These are phyloP conservation scores for Tylopilus plumbeoviolaceoides DNA, from an alignment of 768 basidiomycete genomes.

Conservation along the genomic window DNA sequence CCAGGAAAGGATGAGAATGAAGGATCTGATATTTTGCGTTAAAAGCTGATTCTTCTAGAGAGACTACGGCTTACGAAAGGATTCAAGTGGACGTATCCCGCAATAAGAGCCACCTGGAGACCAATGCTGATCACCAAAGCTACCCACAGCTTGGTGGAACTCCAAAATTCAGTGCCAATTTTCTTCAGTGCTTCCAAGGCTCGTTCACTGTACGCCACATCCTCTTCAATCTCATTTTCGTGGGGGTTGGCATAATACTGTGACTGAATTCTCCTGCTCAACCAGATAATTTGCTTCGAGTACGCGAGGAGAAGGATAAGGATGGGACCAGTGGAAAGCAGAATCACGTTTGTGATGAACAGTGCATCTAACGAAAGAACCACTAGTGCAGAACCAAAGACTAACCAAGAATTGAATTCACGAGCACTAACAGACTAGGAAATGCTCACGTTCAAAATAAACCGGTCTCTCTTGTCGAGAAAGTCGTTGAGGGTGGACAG, in stretches of 20 bases:
- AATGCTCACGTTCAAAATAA: conserved; percentile 68
- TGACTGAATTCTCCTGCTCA: conserved; percentile 16
- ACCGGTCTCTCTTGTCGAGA: conserved; percentile 36
- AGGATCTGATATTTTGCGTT: conserved; percentile 42
- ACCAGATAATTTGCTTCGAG: conserved; percentile 27
- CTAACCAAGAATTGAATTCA: conserved; percentile 32
- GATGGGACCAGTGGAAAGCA: conserved; percentile 63
- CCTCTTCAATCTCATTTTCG: conserved; percentile 2
- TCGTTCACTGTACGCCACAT: conserved; percentile 8
- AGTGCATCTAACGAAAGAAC: conserved; percentile 51
- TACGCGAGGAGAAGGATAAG: conserved; percentile 43
- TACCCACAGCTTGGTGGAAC: conserved; percentile 61
- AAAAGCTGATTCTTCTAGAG: not conserved
- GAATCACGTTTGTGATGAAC: conserved; percentile 52
- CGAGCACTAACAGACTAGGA: not conserved
- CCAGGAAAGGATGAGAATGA: conserved; percentile 53
- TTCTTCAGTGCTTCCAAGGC: conserved; percentile 25
- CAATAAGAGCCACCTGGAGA: conserved; percentile 45
- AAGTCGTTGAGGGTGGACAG: conserved; percentile 22
- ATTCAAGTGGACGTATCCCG: conserved; percentile 52
- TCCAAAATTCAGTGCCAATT: conserved; percentile 36
- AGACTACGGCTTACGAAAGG: conserved; percentile 48
- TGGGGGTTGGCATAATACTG: not conserved
- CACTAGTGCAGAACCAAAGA: conserved; percentile 54
- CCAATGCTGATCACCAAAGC: conserved; percentile 44